Evolutionary conservation across 2,329 filamentous ascomycete species (phyloP), one percentile per base, ranked within the genome.

Genomic region (Xylariaceae sp.): DNA sequence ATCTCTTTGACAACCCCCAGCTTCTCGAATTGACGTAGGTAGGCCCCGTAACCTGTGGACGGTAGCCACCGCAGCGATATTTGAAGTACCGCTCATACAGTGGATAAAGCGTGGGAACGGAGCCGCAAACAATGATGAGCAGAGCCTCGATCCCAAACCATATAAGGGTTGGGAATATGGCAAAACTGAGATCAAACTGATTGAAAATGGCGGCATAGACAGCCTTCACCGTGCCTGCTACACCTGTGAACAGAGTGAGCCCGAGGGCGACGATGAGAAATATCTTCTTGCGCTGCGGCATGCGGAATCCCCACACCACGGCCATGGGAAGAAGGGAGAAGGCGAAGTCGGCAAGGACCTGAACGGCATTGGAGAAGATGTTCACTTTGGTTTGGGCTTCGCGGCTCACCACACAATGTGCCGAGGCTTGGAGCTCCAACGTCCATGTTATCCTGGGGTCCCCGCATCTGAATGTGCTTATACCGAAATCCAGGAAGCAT

Each of bases 61-160:
- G 24, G 23, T 36, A 43, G 4, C 21, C 14, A 11, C n/a, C 18
- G 15, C 27, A 14, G 13, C 21, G 27, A n/a, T 23, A 32, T 19
- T 28, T 33, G 5, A 27, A 21, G 16, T 9, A 18, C 3, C 29
- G 27, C n/a, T 19, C 33, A 18, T 17, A 43, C 19, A 40, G 18
- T 5, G 41, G 41, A 15, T 43, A 40, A n/a, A 43, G 28, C 18
- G 41, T 31, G 8, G 41, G 41, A 17, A 43, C 34, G 9, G 41
- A 43, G 5, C 41, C 41, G 12, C 41, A 43, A 36, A 43, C 33
- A 32, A 43, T 43, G 18, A 43, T 43, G 6, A 43, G 21, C 13
- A 43, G 17, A 12, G 27, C 36, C 27, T 43, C 41, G 15, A 37
- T 43, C 12, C 27, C 33, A 9, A 43, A 33, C 36, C 21, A 35